Conservation (phyloP, 176 grass and related monocot genomes). For the Melocanna baccifera region DNA sequence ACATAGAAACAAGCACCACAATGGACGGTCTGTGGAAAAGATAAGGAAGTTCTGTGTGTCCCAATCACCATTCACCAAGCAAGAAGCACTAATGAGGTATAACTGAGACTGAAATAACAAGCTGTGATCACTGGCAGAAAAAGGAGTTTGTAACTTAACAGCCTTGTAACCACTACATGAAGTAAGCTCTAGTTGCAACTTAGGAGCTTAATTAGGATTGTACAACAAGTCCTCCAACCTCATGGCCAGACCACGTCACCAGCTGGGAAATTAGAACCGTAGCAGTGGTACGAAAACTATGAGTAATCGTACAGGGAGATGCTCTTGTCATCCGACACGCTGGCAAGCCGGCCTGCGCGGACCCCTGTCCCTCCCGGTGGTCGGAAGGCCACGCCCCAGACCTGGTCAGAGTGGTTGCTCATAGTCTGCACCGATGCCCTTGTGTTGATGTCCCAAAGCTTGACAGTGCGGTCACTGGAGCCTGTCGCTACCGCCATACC, state of each 20-base stretch:
- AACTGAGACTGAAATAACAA: neutral
- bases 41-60: too few species aligned
- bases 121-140: neutral
- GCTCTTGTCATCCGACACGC: constrained; percentile 78
- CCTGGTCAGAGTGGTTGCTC: constrained; percentile 88
- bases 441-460: constrained; percentile 81
- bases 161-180: neutral
- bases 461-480: constrained; percentile 71
- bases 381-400: constrained; percentile 76
- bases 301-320: constrained; percentile 92
- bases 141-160: neutral
- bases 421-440: constrained; percentile 78
- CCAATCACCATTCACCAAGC: neutral
- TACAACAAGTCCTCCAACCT: constrained; percentile 34
- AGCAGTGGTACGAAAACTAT: neutral
- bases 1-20: too few species aligned
- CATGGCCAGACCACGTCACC: neutral
- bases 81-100: neutral
- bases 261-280: neutral
- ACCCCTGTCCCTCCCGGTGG: constrained; percentile 62
- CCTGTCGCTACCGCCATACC: constrained; percentile 70
- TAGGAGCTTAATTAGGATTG: neutral
- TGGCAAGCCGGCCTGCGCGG: constrained; percentile 66
- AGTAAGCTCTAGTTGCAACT: constrained; percentile 11
- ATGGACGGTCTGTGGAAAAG: too few species aligned